A percentile compares a stretch with the other conserved stretches of the same genome.
Conservation (phyloP, 2,329 filamentous ascomycete genomes). For the Akanthomyces dipterigenus region DNA sequence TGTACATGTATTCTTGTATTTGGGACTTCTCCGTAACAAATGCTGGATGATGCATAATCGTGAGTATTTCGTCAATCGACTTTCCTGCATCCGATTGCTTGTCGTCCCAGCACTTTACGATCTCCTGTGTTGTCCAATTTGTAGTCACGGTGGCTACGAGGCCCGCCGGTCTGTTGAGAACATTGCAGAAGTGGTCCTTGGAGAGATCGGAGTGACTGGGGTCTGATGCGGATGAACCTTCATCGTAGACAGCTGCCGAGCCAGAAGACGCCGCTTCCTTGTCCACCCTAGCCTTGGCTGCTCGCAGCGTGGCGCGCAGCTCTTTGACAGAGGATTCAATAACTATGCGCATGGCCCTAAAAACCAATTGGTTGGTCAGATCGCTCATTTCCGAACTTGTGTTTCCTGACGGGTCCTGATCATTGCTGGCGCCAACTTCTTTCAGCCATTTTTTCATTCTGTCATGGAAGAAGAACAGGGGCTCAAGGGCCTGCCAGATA, state of each 20-base stretch:
- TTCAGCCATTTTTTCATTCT: constrained; percentile 48
- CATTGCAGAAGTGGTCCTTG: constrained; percentile 72
- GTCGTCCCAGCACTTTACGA: constrained; percentile 60
- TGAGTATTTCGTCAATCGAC: constrained; percentile 66
- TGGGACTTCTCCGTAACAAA: constrained; percentile 64
- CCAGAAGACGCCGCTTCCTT: constrained; percentile 41
- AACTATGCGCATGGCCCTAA: constrained; percentile 81
- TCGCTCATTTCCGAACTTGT: constrained; percentile 38
- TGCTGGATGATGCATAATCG: constrained; percentile 80
- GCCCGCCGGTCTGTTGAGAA: constrained; percentile 37
- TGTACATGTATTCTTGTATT: constrained; percentile 77
- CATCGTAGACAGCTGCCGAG: constrained; percentile 57
- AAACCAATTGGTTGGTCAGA: constrained; percentile 82
- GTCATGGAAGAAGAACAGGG: constrained; percentile 59
- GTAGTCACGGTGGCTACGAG: constrained; percentile 23
- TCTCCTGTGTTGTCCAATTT: constrained; percentile 23
- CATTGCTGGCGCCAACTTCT: constrained; percentile 50
- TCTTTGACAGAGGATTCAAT: constrained; percentile 80
- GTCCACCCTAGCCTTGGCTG: constrained; percentile 23
- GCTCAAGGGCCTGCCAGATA: constrained; percentile 76
- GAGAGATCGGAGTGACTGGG: constrained; percentile 73
- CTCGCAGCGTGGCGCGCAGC: constrained; percentile 65
- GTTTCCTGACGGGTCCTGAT: constrained; percentile 15
- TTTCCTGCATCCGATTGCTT: constrained; percentile 67
- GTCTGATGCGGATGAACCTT: constrained; percentile 63